Base-by-base conservation (phyloP, 345 rosid genomes). In the Salix suchowensis region DNA sequence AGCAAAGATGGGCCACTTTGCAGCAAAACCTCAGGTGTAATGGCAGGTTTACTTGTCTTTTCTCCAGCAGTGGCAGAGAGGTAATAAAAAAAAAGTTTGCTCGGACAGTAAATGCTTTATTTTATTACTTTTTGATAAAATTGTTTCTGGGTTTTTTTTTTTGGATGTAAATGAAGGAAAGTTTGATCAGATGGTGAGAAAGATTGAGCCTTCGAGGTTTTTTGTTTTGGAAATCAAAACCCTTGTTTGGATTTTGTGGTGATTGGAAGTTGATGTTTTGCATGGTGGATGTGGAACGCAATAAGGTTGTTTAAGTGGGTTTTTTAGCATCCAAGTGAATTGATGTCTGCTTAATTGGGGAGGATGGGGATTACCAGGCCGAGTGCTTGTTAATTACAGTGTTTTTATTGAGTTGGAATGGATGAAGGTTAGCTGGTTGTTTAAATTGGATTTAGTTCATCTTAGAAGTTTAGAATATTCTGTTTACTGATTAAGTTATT, bases 1-100 rank as follows among this genome's bases (percentile, higher is more conserved):
- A n/a, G 76, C 26, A 70, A 16, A 74, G 68, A 78, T 88, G 87
- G 87, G 74, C 75, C 74, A 78, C 81, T 75, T 75, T 88, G 79
- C 88, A 74, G 40, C 89, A 71, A 54, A 61, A 75, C 12, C 79
- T 86, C 82, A 88, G 77, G 77, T 85, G 90, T 83, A 83, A 86
- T 5, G 88, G 85, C 77, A 86, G 85, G 77, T 78, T 90, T 82
- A 84, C 85, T 50, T 94, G 98, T 84, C 91, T 88, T 48, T 90
- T 92, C 91, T 86, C 97, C 10, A 88, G 86, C 80, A 86, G 86
- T 77, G 77, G 89, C 80, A 85, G 84, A 42, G 86, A 94, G 97
- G 97, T 90, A 85, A 54, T 8, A 30, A 5, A 36, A 19, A 19
- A 32, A 74, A n/a, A 23, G 32, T 52, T 66, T 67, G 5, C 10